Evolutionary conservation across 202 grass and related monocot species (phyloP).

Genomic region (Brachypodium distachyon): DNA sequence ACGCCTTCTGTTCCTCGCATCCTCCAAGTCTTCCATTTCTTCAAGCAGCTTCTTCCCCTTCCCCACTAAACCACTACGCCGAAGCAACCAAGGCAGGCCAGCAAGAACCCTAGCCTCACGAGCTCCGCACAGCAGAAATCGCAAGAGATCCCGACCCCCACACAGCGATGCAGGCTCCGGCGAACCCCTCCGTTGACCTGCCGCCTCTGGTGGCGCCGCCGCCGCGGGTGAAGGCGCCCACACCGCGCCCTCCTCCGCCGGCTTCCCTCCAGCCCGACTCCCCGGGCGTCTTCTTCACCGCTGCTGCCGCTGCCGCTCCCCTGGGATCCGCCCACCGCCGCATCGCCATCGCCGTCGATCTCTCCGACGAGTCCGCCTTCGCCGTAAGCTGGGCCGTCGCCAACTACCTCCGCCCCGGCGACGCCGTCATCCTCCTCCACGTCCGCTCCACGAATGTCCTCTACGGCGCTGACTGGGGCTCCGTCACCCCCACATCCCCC

Average conservation of each 20-base stretch:
- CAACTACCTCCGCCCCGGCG: slow-evolving; percentile 86
- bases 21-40: slow-evolving; percentile 17
- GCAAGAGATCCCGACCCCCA: slow-evolving; percentile 1
- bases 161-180: slow-evolving; percentile 44
- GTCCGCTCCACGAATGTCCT: slow-evolving; percentile 63
- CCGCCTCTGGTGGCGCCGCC: slow-evolving; percentile 39
- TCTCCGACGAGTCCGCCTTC: slow-evolving; percentile 71
- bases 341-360: slow-evolving; percentile 87
- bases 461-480: slow-evolving; percentile 80
- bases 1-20: neutral
- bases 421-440: slow-evolving; percentile 72
- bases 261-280: slow-evolving; percentile 59
- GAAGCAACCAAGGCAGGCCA: neutral
- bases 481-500: slow-evolving; percentile 6
- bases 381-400: slow-evolving; percentile 70
- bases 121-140: neutral
- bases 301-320: slow-evolving; percentile 31
- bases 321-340: slow-evolving; percentile 51
- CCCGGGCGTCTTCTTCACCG: slow-evolving; percentile 71
- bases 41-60: slow-evolving; percentile 21
- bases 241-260: slow-evolving; percentile 35
- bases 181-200: slow-evolving; percentile 30
- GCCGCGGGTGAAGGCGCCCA: slow-evolving; percentile 66
- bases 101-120: neutral
- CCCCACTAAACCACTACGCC: neutral